Evolutionary conservation across 495 filamentous ascomycete genomes (phyloP), one percentile per base, ranked within the genome.

Genomic region (Aspergillus haitiensis): DNA sequence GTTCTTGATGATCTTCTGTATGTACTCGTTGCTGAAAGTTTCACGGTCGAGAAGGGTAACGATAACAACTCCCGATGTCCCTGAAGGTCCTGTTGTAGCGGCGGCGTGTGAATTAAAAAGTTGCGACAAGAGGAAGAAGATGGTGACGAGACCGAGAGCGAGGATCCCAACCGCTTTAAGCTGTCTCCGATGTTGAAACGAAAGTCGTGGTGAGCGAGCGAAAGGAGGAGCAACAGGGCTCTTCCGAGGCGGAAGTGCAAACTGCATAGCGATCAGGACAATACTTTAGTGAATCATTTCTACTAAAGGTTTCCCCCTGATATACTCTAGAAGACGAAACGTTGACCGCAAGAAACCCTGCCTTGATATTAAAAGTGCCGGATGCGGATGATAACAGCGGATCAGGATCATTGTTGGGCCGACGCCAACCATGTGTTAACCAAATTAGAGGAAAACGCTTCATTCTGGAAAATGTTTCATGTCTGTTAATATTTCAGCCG

Each of bases 161-260:
- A 86, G 64, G 3, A 91, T 61, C 6, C 81, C 83, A 56, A 88
- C 71, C 3, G 82, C 67, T 70, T 87, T 88, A 13, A 92, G 68
- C 53, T 91, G 84, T 64, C 82, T 85, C 52, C 86, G 81, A 60
- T 89, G 84, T 62, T 91, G 76, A 21, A 76, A 67, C 21, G 84
- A 84, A 56, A 88, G 75, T 57, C 84, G 79, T 16, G 85, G 80
- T 35, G 85, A 78, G 64, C 86, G 83, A 37, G 83, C 70, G 61
- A 82, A 81, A 6, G 81, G 80, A 54, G 87, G 85, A 54, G 88
- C 82, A 64, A 86, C 82, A 57, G 87, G 90, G 64, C 84, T 84
- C 74, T 90, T 94, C 67, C 92, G 87, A 58, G 91, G 86, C 56
- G 92, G 93, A 60, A 93, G 77, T 55, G 93, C 93, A 80, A 92